Evolutionary conservation across 2,329 filamentous ascomycete species (phyloP).

Genomic region (Parafenestella ontariensis): DNA sequence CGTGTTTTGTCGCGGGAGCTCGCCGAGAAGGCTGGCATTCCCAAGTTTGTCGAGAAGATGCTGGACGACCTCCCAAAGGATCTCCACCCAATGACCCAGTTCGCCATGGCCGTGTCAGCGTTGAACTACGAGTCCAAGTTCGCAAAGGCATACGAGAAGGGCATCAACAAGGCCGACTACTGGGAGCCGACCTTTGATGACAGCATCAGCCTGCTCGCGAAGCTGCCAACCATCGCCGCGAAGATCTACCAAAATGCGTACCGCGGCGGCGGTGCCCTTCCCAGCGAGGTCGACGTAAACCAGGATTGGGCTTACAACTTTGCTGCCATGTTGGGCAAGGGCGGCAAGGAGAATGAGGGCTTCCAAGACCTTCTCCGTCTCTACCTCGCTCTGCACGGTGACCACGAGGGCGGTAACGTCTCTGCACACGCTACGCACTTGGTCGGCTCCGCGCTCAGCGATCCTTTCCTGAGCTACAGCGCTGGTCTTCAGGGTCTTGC

Average conservation of each 20-base stretch:
- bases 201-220: constrained; percentile 89
- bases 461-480: constrained; percentile 95
- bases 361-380: constrained; percentile 95
- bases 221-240: constrained; percentile 94
- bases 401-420: constrained; percentile 98
- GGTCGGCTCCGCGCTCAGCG: constrained; percentile 91
- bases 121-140: constrained; percentile 95
- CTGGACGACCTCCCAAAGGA: constrained; percentile 87
- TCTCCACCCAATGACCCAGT: constrained; percentile 98
- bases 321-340: constrained; percentile 92
- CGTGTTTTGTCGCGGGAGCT: constrained; percentile 84
- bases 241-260: constrained; percentile 97
- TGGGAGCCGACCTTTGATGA: constrained; percentile 99
- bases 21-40: constrained; percentile 83
- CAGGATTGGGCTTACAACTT: constrained; percentile 99
- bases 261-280: constrained; percentile 74
- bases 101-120: constrained; percentile 93
- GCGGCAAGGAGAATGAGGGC: constrained; percentile 83
- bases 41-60: constrained; percentile 83
- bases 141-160: constrained; percentile 88
- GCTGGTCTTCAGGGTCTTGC: constrained; percentile 94
- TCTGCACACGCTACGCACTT: constrained; percentile 95
- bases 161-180: constrained; percentile 94
- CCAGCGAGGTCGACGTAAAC: constrained; percentile 76
- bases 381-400: constrained; percentile 95